phyloP scores from a whole-genome alignment of 2,329 filamentous ascomycete genomes.

The Phialophora macrospora region DNA sequence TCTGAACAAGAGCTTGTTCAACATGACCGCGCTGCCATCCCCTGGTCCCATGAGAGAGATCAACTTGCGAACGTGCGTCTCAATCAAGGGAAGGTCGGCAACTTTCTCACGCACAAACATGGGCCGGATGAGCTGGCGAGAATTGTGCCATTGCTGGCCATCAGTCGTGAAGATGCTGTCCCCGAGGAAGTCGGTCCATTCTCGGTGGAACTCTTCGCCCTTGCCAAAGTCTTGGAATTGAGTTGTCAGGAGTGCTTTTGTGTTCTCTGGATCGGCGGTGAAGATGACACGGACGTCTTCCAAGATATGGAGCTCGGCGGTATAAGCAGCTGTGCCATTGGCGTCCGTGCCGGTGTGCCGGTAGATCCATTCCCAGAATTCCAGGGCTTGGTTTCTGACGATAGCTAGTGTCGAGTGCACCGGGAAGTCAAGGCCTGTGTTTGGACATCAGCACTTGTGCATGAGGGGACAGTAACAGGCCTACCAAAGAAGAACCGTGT shows the following conservation, averaged over 20 bases:
- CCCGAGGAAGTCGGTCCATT: slow-evolving; percentile 82
- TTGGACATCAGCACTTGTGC: slow-evolving; percentile 5
- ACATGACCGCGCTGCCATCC: slow-evolving; percentile 62
- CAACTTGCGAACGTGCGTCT: slow-evolving; percentile 75
- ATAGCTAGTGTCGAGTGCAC: slow-evolving; percentile 33
- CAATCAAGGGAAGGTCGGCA: slow-evolving; percentile 81
- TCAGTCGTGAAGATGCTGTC: slow-evolving; percentile 85
- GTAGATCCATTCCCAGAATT: slow-evolving; percentile 36
- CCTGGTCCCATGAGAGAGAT: slow-evolving; percentile 66
- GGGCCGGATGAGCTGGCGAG: slow-evolving; percentile 81
- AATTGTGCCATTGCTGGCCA: slow-evolving; percentile 76
- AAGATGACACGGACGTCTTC: slow-evolving; percentile 63
- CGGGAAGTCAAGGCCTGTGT: slow-evolving; percentile 35
- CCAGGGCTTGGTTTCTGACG: slow-evolving; percentile 31
- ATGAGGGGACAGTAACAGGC: not conserved
- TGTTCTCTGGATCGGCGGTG: slow-evolving; percentile 84
- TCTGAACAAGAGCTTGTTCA: slow-evolving; percentile 78
- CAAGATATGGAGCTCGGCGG: slow-evolving; percentile 33
- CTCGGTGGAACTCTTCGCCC: slow-evolving; percentile 67
- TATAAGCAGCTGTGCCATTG: slow-evolving; percentile 30
- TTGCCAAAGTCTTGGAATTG: slow-evolving; percentile 89
- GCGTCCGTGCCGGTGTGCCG: slow-evolving; percentile 28
- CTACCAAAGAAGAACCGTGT: slow-evolving; percentile 34
- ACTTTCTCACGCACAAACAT: slow-evolving; percentile 87
- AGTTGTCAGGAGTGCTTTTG: slow-evolving; percentile 86